Evolutionary conservation across 768 basidiomycete species (phyloP).

Genomic region (Ramaria rubella): DNA sequence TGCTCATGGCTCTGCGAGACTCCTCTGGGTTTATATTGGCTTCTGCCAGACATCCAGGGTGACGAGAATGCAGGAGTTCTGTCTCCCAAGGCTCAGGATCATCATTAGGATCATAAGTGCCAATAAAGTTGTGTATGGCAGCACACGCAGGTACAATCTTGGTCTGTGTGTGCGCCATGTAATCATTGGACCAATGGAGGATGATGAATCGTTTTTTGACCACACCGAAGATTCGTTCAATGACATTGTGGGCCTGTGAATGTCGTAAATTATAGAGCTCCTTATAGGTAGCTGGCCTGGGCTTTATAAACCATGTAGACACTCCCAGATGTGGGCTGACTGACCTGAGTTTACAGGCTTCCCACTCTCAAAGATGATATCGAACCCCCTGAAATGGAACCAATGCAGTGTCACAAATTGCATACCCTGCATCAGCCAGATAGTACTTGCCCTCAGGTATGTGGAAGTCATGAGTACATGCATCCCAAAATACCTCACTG

Average conservation of each 20-base stretch:
- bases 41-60: constrained; percentile 1
- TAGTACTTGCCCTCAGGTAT: too few species aligned
- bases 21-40: constrained; percentile 11
- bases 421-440: too few species aligned
- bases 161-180: constrained; percentile 14
- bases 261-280: too few species aligned
- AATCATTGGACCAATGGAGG: constrained; percentile 10
- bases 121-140: too few species aligned
- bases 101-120: too few species aligned
- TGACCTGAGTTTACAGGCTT: background rate
- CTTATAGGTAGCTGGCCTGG: constrained; percentile 14
- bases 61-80: constrained; percentile 23
- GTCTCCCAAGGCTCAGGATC: too few species aligned
- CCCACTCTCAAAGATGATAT: constrained; percentile 13
- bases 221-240: constrained; percentile 22
- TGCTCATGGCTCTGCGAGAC: constrained; percentile 7
- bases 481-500: constrained; percentile 22
- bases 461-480: constrained; percentile 18
- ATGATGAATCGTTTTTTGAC: constrained; percentile 16
- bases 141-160: too few species aligned
- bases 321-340: background rate
- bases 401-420: background rate
- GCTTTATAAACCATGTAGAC: background rate
- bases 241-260: constrained; percentile 22
- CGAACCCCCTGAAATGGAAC: constrained; percentile 13